phyloP scores from a whole-genome alignment of 1,284 basidiomycete genomes.

The Boletus holoroseus region DNA sequence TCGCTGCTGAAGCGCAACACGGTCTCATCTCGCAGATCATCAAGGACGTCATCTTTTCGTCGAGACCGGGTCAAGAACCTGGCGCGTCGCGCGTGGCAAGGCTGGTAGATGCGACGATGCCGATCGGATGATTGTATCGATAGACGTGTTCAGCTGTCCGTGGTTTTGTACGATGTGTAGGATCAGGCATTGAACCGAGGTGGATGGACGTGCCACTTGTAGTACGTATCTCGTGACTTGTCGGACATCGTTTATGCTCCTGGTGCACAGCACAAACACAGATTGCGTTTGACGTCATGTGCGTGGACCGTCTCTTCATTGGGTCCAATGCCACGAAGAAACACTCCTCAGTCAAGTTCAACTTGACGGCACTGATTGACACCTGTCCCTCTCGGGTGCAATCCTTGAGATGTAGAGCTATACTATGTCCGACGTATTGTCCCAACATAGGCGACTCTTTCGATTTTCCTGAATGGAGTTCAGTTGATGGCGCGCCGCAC shows the following conservation, averaged over 20 bases:
- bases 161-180: neutral
- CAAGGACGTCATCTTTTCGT: constrained; percentile 81
- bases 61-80: constrained; percentile 42
- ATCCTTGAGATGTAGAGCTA: too few species aligned
- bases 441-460: too few species aligned
- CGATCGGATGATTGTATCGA: constrained; percentile 23
- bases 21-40: constrained; percentile 85
- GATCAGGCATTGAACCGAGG: neutral
- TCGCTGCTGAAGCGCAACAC: constrained; percentile 85
- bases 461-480: too few species aligned
- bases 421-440: too few species aligned
- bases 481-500: too few species aligned
- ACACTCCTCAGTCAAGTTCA: too few species aligned
- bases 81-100: constrained; percentile 29
- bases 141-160: neutral
- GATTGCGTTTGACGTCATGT: neutral
- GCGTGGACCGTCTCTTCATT: too few species aligned
- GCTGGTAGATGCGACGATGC: constrained; percentile 40
- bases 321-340: too few species aligned
- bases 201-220: neutral
- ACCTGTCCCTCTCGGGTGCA: too few species aligned
- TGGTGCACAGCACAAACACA: neutral
- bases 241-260: neutral
- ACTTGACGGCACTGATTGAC: too few species aligned
- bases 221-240: neutral